phyloP scores from a whole-genome alignment of 2,329 filamentous ascomycete species.

The Colletotrichum scovillei region DNA sequence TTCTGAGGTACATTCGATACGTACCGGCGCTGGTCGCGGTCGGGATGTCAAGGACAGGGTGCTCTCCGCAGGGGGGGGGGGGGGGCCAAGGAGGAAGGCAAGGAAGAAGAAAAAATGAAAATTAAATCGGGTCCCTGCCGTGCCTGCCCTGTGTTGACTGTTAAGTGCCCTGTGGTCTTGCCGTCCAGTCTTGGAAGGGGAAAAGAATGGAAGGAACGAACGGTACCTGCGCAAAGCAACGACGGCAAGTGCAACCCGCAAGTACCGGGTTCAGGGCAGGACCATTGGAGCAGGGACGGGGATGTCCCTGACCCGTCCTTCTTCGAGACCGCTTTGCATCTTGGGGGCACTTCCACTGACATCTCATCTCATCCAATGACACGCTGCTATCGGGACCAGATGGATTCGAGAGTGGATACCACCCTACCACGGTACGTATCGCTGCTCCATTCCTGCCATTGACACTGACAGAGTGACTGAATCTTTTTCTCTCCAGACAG shows the following conservation, averaged over 20 bases:
- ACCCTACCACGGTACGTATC: background rate
- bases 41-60: constrained; percentile 7
- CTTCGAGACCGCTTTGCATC: constrained; percentile 2
- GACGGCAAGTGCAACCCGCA: constrained; percentile 17
- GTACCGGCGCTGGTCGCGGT: background rate
- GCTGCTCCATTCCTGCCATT: background rate
- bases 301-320: constrained; percentile 2
- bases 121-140: background rate
- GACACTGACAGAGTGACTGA: background rate
- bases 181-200: background rate
- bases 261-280: constrained; percentile 23
- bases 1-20: background rate
- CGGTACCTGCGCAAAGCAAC: constrained; percentile 29
- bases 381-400: background rate
- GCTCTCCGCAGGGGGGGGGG: background rate
- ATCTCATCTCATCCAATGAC: constrained; percentile 22
- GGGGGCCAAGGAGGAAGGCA: background rate
- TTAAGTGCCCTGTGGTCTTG: no score
- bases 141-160: background rate
- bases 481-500: background rate
- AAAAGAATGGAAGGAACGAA: constrained; percentile 18
- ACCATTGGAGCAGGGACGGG: background rate
- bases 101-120: constrained; percentile 1
- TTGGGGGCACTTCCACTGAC: constrained; percentile 6
- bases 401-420: background rate